These are phyloP conservation scores for Fraxinus greggii DNA, from an alignment of 305 asterid genomes.

Conservation along the genomic window DNA sequence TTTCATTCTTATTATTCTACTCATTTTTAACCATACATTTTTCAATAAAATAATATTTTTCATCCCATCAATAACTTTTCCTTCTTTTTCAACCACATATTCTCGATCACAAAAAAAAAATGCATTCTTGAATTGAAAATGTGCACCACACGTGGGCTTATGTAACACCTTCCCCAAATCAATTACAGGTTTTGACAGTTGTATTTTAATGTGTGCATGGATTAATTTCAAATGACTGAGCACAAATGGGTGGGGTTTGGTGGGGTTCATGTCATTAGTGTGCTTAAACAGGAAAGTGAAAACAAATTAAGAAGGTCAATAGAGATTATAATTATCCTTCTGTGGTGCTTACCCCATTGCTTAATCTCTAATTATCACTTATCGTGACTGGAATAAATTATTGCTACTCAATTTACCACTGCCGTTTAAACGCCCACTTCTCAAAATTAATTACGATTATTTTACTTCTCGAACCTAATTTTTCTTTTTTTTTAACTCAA, in stretches of 20 bases:
- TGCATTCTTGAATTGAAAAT: too few relatives aligned
- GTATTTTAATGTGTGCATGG: background rate
- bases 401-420: constrained; percentile 9
- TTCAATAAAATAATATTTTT: too few relatives aligned
- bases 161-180: background rate
- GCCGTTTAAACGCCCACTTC: background rate
- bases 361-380: constrained; percentile 32
- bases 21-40: too few relatives aligned
- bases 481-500: too few relatives aligned
- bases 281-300: constrained; percentile 1
- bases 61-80: too few relatives aligned
- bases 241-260: background rate
- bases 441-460: background rate
- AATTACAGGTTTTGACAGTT: background rate
- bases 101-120: too few relatives aligned
- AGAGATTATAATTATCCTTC: constrained; percentile 23
- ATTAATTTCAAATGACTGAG: background rate
- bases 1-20: too few relatives aligned
- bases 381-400: constrained; percentile 22
- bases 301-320: constrained; percentile 20
- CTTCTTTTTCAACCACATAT: too few relatives aligned
- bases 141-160: too few relatives aligned
- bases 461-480: background rate
- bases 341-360: background rate
- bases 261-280: background rate